Evolutionary conservation across 2,329 filamentous ascomycete species (phyloP).

Genomic region (Cladosporium phlei): DNA sequence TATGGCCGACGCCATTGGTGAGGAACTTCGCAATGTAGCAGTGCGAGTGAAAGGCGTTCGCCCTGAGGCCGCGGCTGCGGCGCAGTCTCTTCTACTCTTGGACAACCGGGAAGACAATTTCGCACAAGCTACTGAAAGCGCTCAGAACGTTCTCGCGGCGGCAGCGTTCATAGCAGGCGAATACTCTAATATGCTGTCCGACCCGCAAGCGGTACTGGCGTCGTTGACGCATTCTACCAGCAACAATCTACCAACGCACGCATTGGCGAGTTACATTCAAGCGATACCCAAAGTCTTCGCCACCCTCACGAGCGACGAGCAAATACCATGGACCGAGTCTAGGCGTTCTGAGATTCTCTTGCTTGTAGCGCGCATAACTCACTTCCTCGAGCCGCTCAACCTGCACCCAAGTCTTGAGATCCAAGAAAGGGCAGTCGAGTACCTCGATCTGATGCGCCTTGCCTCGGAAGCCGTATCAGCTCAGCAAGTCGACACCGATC

Average conservation of each 20-base stretch:
- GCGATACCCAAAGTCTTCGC: slow-evolving; percentile 82
- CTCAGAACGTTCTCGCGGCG: slow-evolving; percentile 64
- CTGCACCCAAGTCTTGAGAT: slow-evolving; percentile 86
- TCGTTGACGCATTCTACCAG: slow-evolving; percentile 66
- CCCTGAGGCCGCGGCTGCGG: slow-evolving; percentile 72
- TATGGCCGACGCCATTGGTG: slow-evolving; percentile 58
- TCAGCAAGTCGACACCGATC: slow-evolving; percentile 53
- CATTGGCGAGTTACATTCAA: slow-evolving; percentile 76
- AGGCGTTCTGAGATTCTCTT: slow-evolving; percentile 71
- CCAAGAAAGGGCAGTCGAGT: slow-evolving; percentile 89
- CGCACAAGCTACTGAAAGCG: slow-evolving; percentile 46
- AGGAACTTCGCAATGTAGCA: slow-evolving; percentile 82
- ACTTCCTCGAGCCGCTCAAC: slow-evolving; percentile 73
- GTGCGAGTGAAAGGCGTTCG: slow-evolving; percentile 86
- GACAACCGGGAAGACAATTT: slow-evolving; percentile 57
- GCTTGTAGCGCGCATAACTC: slow-evolving; percentile 73
- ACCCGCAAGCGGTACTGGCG: slow-evolving; percentile 67
- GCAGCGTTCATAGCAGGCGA: slow-evolving; percentile 85
- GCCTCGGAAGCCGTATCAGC: slow-evolving; percentile 73
- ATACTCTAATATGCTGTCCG: slow-evolving; percentile 67
- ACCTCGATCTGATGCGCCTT: slow-evolving; percentile 81
- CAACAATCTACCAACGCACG: slow-evolving; percentile 55
- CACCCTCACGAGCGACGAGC: slow-evolving; percentile 61
- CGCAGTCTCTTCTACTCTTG: slow-evolving; percentile 66
- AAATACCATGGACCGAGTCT: slow-evolving; percentile 64